Base-by-base conservation (phyloP, 1,284 basidiomycete genomes). In the Leccinum ponderosum region DNA sequence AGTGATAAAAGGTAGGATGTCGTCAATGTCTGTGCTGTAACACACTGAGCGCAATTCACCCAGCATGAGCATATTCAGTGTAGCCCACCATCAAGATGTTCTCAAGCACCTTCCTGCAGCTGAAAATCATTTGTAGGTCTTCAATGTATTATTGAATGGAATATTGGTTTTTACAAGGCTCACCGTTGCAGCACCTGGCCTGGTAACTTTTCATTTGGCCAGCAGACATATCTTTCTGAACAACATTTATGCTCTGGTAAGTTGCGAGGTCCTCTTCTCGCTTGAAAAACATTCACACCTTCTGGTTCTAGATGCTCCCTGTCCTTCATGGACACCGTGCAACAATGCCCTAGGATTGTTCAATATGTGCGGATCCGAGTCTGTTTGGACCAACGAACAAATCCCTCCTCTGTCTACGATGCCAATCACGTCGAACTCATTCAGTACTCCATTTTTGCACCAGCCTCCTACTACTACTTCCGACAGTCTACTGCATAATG, bases 1-100 rank as follows among this genome's bases (percentile, higher is more conserved):
- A 31, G 33, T 33, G 15, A 68, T 68, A 70, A 66, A 71, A 66
- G 66, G 53, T 55, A 20, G 15, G 22, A 52, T 14, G 15, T 2
- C 8, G 0, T 20, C 8, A 31, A 33, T 22, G n/a, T 37, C 14
- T 37, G 35, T 14, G 33, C 14, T 37, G 35, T 37, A 37, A 7
- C 14, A 37, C 35, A 7, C 54, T 31, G 29, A n/a, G 15, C 33
- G 33, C 33, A 14, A 35, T 35, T 35, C 8, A 35, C 35, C 37
- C 22, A 44, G 12, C 8, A 48, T 2, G 17, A 57, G 27, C 2
- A 69, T 27, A 6, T 2, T 2, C 27, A 35, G 29, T 11, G 11
- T 20, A 17, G 7, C 9, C 48, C 2, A 52, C 14, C 35, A 55
- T 6, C 57, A 55, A 11, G 8, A n/a, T 17, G 29, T 3, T 27